A percentile compares a stretch with the other conserved stretches of the same genome.
phyloP scores from a whole-genome alignment of 257 asterid genomes.

The Salvia rosmarinus region DNA sequence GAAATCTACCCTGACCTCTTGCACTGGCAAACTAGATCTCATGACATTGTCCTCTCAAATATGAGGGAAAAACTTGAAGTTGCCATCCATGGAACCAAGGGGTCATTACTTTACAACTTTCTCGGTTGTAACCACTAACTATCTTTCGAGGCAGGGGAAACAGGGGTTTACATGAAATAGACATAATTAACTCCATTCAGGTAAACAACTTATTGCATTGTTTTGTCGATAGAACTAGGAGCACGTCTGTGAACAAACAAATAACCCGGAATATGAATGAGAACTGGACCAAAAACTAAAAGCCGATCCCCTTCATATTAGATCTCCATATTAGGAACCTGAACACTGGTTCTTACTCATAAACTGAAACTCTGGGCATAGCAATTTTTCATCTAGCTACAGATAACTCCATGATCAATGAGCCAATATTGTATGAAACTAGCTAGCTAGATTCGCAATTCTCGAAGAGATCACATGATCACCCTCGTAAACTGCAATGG shows the following conservation, averaged over 20 bases:
- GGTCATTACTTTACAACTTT: background rate
- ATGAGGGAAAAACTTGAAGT: background rate
- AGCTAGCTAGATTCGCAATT: background rate
- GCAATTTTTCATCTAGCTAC: conserved; percentile 8
- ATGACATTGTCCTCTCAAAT: conserved; percentile 2
- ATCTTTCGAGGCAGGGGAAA: conserved; percentile 2
- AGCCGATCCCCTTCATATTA: background rate
- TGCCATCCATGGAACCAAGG: background rate
- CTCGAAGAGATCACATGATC: background rate
- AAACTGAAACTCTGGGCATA: conserved; percentile 23
- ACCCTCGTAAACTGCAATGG: background rate
- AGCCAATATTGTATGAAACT: background rate
- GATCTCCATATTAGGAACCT: background rate
- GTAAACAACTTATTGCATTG: background rate
- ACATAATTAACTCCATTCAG: background rate
- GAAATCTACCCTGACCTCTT: background rate
- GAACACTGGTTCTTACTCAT: background rate
- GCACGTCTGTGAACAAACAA: background rate
- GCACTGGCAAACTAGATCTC: conserved; percentile 5
- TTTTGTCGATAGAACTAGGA: background rate
- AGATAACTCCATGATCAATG: background rate
- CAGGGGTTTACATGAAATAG: background rate
- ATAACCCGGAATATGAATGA: background rate
- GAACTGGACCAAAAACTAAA: conserved; percentile 13
- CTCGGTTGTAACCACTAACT: background rate